A percentile compares a stretch with the other conserved stretches of the same genome.
phyloP scores from a whole-genome alignment of 805 yeast species.

The Wickerhamomyces sydowiorum region DNA sequence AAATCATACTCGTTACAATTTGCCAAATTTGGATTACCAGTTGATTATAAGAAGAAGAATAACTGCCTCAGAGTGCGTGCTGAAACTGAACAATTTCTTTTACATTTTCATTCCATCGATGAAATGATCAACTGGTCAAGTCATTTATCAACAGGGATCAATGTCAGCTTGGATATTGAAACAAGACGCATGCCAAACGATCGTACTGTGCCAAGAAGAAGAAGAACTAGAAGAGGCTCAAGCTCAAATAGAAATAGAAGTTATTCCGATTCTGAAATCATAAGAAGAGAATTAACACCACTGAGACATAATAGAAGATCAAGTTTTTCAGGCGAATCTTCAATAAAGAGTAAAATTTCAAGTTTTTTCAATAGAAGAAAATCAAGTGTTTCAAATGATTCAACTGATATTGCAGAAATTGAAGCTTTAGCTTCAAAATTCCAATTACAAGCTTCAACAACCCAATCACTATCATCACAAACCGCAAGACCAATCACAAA shows the following conservation, averaged over 20 bases:
- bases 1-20: constrained; percentile 77
- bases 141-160: constrained; percentile 68
- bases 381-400: not conserved
- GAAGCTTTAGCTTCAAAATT: not conserved
- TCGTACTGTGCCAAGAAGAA: constrained; percentile 75
- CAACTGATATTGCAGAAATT: not conserved
- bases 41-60: constrained; percentile 69
- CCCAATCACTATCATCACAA: not conserved
- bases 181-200: constrained; percentile 69
- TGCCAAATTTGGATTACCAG: constrained; percentile 79
- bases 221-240: constrained; percentile 37
- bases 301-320: constrained; percentile 15
- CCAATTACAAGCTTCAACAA: not conserved
- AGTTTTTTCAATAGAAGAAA: not conserved
- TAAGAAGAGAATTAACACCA: constrained; percentile 21
- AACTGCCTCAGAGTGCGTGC: constrained; percentile 69
- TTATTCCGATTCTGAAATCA: constrained; percentile 21
- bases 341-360: constrained; percentile 1
- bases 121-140: constrained; percentile 77
- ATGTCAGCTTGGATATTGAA: constrained; percentile 70
- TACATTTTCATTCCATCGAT: constrained; percentile 56
- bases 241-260: constrained; percentile 18
- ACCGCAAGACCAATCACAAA: not conserved
- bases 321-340: constrained; percentile 10
- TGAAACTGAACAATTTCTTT: constrained; percentile 76